Evolutionary conservation across 2,329 filamentous ascomycete genomes (phyloP), one percentile per base, ranked within the genome.

Genomic region (Shiraia bambusicola): DNA sequence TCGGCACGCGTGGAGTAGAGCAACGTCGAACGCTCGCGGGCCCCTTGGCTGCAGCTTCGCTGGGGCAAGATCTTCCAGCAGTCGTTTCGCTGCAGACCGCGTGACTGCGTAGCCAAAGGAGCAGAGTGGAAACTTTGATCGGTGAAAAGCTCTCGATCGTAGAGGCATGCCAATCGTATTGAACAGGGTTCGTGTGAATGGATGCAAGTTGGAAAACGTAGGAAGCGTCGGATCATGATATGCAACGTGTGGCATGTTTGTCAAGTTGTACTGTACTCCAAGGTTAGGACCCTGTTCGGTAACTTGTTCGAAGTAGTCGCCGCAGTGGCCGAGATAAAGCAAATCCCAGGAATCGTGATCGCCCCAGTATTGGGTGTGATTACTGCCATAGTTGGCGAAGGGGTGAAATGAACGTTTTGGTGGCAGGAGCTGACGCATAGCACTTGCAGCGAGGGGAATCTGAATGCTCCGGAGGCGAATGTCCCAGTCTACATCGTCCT

Each of bases 401-500:
- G 49, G 51, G 27, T 52, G 50, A 40, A 47, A 45, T 19, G 50
- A 39, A 19, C 47, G 56, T 14, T 54, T 45, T 9, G 65, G 61
- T 15, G 63, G 61, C 29, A 73, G 49, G 9, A 72, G 51, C 19
- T 63, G 61, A 38, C 71, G 69, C 14, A 65, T 59, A 17, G 69
- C 70, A 28, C 61, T 66, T 36, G 71, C 69, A 7, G 70, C 68
- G 6, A 67, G 59, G 4, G 71, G 71, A 10, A 72, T 59, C 45
- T 73, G 70, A n/a, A 59, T 42, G 41, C 66, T 72, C 39, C 70
- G 69, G 11, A 74, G 61, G 35, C 66, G 70, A 28, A 74, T 68
- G 47, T 73, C 70, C 67, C 69, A 74, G 45, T 74, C 70, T 22
- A 73, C 70, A 42, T 74, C 71, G 52, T 74, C 71, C 59, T 74